Evolutionary conservation across 2,329 filamentous ascomycete species (phyloP).

Genomic region (Colletotrichum karsti): DNA sequence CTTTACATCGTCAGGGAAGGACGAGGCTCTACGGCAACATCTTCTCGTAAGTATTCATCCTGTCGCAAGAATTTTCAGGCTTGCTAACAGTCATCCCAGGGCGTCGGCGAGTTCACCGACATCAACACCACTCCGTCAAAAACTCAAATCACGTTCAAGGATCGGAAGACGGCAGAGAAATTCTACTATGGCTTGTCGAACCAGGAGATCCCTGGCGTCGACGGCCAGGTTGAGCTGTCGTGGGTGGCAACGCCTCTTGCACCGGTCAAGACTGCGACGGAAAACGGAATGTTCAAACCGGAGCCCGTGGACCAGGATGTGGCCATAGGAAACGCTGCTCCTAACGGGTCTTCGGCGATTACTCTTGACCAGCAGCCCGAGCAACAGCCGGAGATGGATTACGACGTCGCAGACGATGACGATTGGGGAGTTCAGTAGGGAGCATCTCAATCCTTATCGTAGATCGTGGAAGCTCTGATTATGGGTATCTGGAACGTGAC

Average conservation of each 20-base stretch:
- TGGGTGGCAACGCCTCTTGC: conserved; percentile 61
- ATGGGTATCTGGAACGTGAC: too few species aligned
- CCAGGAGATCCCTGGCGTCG: conserved; percentile 67
- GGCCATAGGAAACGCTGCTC: conserved; percentile 19
- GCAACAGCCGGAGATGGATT: conserved; percentile 56
- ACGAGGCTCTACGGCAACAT: conserved; percentile 76
- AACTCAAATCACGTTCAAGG: conserved; percentile 70
- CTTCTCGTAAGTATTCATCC: conserved; percentile 64
- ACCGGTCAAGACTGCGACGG: conserved; percentile 30
- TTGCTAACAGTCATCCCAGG: conserved; percentile 46
- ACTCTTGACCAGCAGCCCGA: conserved; percentile 36
- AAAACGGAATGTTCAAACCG: neutral
- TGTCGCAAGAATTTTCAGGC: neutral
- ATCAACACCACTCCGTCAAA: conserved; percentile 57
- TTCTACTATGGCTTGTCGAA: conserved; percentile 68
- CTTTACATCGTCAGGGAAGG: conserved; percentile 68
- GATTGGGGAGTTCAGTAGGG: conserved; percentile 47
- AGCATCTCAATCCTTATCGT: neutral
- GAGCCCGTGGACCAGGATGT: conserved; percentile 25
- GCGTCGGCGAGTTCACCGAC: conserved; percentile 69
- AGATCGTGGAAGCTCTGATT: neutral
- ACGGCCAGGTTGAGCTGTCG: conserved; percentile 69
- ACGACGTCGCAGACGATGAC: conserved; percentile 61
- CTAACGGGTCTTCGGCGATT: conserved; percentile 26
- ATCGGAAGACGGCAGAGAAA: conserved; percentile 76